Evolutionary conservation across 2,329 filamentous ascomycete genomes (phyloP).

Genomic region (Dendryphion nanum): DNA sequence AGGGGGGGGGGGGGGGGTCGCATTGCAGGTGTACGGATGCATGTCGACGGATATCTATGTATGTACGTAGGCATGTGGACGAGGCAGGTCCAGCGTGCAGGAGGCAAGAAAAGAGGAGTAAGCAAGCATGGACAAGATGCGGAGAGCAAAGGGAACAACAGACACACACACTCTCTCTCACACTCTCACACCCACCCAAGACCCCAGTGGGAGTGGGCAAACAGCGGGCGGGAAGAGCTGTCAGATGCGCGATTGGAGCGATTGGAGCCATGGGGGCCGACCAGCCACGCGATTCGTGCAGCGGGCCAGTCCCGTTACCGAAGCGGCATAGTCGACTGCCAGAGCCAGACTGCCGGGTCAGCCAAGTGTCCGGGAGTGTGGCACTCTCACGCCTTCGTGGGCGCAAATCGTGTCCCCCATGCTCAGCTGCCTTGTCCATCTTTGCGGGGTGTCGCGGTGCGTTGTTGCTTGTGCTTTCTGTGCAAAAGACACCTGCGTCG

Average conservation of each 20-base stretch:
- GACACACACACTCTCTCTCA: conserved; percentile 25
- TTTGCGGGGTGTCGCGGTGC: conserved; percentile 15
- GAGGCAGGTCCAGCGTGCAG: neutral
- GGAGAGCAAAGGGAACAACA: conserved; percentile 12
- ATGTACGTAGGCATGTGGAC: neutral
- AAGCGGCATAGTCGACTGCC: conserved; percentile 22
- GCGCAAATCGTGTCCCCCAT: conserved; percentile 27
- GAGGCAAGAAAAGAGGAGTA: conserved; percentile 4
- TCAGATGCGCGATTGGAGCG: conserved; percentile 16
- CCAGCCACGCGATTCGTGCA: conserved; percentile 35
- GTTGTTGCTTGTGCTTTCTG: neutral
- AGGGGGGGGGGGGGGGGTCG: too few relatives aligned
- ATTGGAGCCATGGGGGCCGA: conserved; percentile 12
- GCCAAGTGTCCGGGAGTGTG: conserved; percentile 35
- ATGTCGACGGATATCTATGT: neutral
- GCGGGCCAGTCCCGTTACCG: conserved; percentile 22
- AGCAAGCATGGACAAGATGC: conserved; percentile 5
- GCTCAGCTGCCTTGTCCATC: conserved; percentile 15
- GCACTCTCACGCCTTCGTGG: conserved; percentile 34
- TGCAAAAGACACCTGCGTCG: too few relatives aligned
- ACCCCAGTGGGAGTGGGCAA: conserved; percentile 7
- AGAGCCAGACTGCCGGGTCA: conserved; percentile 31
- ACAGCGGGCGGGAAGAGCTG: neutral
- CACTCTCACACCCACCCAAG: too few relatives aligned
- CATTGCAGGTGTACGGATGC: neutral